Base-by-base conservation (phyloP, 768 basidiomycete genomes). In the Mycena leptocephala region DNA sequence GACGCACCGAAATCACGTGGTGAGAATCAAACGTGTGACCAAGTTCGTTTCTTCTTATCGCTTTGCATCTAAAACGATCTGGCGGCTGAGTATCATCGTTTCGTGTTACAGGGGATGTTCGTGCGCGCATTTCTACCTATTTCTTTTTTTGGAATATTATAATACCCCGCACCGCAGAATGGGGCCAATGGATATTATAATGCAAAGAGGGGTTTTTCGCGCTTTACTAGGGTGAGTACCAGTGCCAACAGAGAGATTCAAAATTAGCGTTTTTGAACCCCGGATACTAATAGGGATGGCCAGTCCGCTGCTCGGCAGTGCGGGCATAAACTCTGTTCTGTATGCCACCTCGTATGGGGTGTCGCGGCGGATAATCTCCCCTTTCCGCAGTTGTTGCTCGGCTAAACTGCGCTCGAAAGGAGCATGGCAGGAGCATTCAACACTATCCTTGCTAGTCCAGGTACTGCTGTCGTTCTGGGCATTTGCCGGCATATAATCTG, bases 271-370 rank as follows among this genome's bases (percentile, higher is more conserved):
- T 8, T 55, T 53, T 3, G 4, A 24, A 46, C 28, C 6, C 11
- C 22, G 55, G 32, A 51, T 22, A 13, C 13, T n/a, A 4, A 16
- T 14, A 96, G 96, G 97, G 46, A 97, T 97, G 96, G 89, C 93
- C 2, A 96, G 95, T 66, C 98, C 98, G 0, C 89, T 99, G 11
- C 72, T 98, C 56, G 98, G 98, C 22, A 95, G 99, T 32, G 96
- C 97, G 2, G 97, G 96, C 13, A 98, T 99, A 80, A 99, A 99
- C 86, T 98, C 96, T 5, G 90, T 99, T 16, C 91, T 99, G 16
- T 99, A n/a, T n/a, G n/a, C 99, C 86, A 95, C 96, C 0, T 93
- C 97, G 0, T 99, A 98, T 80, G 94, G 91, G 22, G 87, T 90
- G 24, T 95, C 96, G 5, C 87, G 94, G 79, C 93, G 95, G 24